phyloP scores from a whole-genome alignment of 2,329 filamentous ascomycete genomes.

The Bimuria novae-zelandiae region DNA sequence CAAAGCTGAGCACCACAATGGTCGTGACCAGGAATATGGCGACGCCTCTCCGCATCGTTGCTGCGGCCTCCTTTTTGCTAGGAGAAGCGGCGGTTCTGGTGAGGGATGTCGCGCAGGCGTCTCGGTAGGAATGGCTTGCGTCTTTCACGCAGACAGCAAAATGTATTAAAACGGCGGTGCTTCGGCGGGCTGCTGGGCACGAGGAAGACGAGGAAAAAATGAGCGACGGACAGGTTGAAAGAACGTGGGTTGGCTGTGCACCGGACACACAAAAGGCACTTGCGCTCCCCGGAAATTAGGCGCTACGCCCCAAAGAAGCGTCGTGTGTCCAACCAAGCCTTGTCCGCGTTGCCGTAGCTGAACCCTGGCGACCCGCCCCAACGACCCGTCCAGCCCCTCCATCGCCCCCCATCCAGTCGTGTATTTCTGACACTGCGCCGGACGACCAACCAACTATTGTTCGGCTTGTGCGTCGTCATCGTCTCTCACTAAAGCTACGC shows the following conservation, averaged over 20 bases:
- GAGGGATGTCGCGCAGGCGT: no score
- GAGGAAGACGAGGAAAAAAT: slow-evolving; percentile 15
- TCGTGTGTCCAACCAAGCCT: neutral
- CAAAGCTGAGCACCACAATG: slow-evolving; percentile 64
- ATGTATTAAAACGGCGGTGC: slow-evolving; percentile 16
- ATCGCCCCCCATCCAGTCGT: neutral
- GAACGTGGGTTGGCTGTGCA: slow-evolving; percentile 24
- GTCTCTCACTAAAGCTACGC: neutral
- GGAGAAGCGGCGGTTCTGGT: no score
- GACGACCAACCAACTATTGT: neutral
- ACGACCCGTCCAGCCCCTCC: neutral
- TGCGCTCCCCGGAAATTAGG: slow-evolving; percentile 2
- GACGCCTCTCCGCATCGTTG: slow-evolving; percentile 63
- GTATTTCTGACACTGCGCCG: neutral
- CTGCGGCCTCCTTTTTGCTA: slow-evolving; percentile 26
- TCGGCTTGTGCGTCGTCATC: neutral
- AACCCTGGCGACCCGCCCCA: neutral
- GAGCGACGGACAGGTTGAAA: slow-evolving; percentile 16
- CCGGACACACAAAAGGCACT: slow-evolving; percentile 3
- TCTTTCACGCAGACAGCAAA: slow-evolving; percentile 18
- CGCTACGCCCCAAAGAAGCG: neutral
- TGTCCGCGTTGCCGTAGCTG: slow-evolving; percentile 3
- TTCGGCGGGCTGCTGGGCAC: slow-evolving; percentile 17
- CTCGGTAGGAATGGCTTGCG: slow-evolving; percentile 13
- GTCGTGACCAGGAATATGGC: slow-evolving; percentile 69